Base-by-base conservation (phyloP, 2,329 filamentous ascomycete genomes). In the Monascus ruber region DNA sequence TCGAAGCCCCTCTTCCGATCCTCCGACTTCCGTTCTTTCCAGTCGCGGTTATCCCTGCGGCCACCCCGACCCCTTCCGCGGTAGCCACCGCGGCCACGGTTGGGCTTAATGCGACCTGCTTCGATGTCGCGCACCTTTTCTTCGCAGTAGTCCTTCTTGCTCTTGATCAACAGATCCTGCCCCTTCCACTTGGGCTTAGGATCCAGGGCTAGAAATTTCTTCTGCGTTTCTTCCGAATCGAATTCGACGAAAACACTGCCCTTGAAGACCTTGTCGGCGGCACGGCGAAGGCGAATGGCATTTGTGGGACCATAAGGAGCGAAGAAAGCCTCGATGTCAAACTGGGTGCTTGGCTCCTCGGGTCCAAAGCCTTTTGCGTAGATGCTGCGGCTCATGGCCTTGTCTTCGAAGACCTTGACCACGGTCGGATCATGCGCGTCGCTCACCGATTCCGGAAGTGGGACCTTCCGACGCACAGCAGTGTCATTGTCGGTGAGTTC, bases 221-320 rank as follows among this genome's bases (percentile, higher is more conserved):
- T 74, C 53, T 85, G 81, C 24, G 77, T 74, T 50, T 93, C 85
- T 55, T 87, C 81, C 36, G 77, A 76, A 45, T 77, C 73, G 62
- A 96, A 98, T 64, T 95, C 89, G 48, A 94, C 85, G 58, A 95
- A 96, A 42, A 94, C 85, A 50, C 86, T 94, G 51, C 89, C 87
- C 74, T 98, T 98, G 79, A 96, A 98, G 38, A 74, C 67, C 54
- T 79, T 79, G 36, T 75, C 66, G 44, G 80, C 69, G 33, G 74
- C 71, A 49, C 91, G 86, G 50, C 93, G 85, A 46, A 98, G 82
- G 56, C 89, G 88, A 45, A 98, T 81, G 35, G 81, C 77, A 55
- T 84, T 85, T 52, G 85, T 76, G 27, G 83, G 73, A 35, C 88
- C 89, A 59, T 79, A 88, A 42, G 81, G 75, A 40, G 79, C 73